Evolutionary conservation across 495 filamentous ascomycete species (phyloP).

Genomic region (Clavariopsis aquatica): DNA sequence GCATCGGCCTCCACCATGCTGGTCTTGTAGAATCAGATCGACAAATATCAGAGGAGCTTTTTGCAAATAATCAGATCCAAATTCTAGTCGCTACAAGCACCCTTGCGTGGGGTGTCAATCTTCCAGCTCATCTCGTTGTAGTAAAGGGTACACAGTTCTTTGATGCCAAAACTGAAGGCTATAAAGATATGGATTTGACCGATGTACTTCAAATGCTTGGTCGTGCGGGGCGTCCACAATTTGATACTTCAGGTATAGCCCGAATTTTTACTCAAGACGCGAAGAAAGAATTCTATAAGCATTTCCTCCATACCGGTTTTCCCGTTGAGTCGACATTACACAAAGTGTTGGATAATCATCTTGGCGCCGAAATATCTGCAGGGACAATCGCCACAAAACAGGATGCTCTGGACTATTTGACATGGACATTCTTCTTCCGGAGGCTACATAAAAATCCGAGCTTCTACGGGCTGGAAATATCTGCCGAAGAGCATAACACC

Average conservation of each 20-base stretch:
- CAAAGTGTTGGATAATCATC: conserved; percentile 94
- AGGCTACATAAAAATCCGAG: conserved; percentile 97
- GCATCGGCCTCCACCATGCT: conserved; percentile 95
- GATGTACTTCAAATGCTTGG: conserved; percentile 99
- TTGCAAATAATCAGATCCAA: conserved; percentile 97
- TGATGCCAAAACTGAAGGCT: conserved; percentile 95
- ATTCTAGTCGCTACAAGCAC: conserved; percentile 96
- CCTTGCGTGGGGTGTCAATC: conserved; percentile 96
- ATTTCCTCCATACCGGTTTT: conserved; percentile 97
- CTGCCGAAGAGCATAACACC: conserved; percentile 88
- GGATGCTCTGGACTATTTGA: conserved; percentile 95
- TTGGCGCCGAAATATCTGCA: conserved; percentile 91
- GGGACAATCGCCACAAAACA: conserved; percentile 92
- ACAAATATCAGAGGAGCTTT: conserved; percentile 87
- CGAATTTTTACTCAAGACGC: conserved; percentile 95
- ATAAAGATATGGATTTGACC: conserved; percentile 98
- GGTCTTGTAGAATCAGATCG: conserved; percentile 94
- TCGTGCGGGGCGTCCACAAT: conserved; percentile 92
- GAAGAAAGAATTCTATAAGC: conserved; percentile 99
- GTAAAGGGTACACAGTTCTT: conserved; percentile 99
- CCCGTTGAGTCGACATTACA: conserved; percentile 95
- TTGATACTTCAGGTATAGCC: conserved; percentile 92
- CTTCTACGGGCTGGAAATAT: conserved; percentile 95
- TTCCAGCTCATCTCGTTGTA: conserved; percentile 94
- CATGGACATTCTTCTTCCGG: conserved; percentile 99